These are phyloP conservation scores for Saccharomycopsis sp. DNA, from an alignment of 805 yeast genomes.

Conservation along the genomic window DNA sequence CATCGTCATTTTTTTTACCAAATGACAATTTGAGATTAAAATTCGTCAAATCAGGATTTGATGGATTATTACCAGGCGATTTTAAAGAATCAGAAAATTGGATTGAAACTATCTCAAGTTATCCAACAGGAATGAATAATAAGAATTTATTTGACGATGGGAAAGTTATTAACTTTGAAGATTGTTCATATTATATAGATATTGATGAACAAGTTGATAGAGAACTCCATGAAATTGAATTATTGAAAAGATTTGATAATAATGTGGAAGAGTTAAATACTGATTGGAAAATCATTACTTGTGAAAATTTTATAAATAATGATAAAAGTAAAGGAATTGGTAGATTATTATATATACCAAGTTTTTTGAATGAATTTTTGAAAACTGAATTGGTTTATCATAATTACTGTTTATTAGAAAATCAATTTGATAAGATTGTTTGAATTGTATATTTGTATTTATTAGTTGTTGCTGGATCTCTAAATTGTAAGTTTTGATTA, in stretches of 20 bases:
- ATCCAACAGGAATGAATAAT: slow-evolving; percentile 68
- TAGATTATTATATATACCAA: slow-evolving; percentile 43
- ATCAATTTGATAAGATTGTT: background rate
- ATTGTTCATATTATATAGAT: slow-evolving; percentile 69
- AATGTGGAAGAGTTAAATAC: background rate
- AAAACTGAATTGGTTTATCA: slow-evolving; percentile 33
- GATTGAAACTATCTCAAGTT: slow-evolving; percentile 30
- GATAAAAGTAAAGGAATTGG: slow-evolving; percentile 45
- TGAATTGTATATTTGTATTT: background rate
- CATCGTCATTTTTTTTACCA: slow-evolving; percentile 76
- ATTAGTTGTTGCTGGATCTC: background rate
- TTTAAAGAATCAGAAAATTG: slow-evolving; percentile 39
- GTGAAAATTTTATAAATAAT: slow-evolving; percentile 43
- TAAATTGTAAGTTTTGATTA: too few species aligned
- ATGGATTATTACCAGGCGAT: slow-evolving; percentile 84
- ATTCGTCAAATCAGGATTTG: slow-evolving; percentile 69
- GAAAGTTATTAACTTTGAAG: slow-evolving; percentile 36
- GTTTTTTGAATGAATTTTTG: slow-evolving; percentile 20
- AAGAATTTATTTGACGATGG: slow-evolving; percentile 53
- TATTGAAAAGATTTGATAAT: background rate
- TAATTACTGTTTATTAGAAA: slow-evolving; percentile 33
- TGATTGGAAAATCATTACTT: slow-evolving; percentile 40
- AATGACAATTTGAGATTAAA: slow-evolving; percentile 43
- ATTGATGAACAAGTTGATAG: slow-evolving; percentile 37
- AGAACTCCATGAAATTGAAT: slow-evolving; percentile 31